Conservation (phyloP, 441 rosid species). For the Cnidoscolus chayamansa region DNA sequence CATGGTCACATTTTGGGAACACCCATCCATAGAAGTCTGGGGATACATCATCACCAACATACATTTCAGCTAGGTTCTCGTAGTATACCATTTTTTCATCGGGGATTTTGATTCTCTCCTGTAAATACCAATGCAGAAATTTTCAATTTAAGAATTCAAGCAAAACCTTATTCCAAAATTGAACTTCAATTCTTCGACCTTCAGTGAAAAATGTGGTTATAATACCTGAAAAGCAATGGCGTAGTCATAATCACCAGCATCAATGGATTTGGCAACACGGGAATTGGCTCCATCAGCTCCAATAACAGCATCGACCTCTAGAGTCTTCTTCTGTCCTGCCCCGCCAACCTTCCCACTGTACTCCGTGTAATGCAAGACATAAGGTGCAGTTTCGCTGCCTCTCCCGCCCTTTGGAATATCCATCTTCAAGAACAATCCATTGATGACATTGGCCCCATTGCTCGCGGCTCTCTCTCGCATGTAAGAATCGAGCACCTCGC, state of each 20-base stretch:
- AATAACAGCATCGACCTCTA: constrained; percentile 88
- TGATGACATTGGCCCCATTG: constrained; percentile 70
- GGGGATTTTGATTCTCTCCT: constrained; percentile 85
- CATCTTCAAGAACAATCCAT: constrained; percentile 80
- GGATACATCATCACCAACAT: constrained; percentile 90
- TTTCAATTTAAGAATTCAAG: background rate
- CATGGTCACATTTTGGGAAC: constrained; percentile 92
- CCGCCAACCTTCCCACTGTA: constrained; percentile 63
- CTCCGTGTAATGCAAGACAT: constrained; percentile 72
- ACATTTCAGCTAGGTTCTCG: constrained; percentile 84
- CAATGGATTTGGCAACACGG: constrained; percentile 79
- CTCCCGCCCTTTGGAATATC: constrained; percentile 48
- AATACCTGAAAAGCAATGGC: constrained; percentile 91
- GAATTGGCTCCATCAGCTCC: constrained; percentile 97
- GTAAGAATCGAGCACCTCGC: constrained; percentile 71
- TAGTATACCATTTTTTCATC: constrained; percentile 86
- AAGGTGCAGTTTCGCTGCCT: constrained; percentile 38
- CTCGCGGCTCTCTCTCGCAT: constrained; percentile 67
- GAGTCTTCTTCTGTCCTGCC: constrained; percentile 61
- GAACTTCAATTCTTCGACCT: background rate
- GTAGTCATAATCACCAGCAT: constrained; percentile 84
- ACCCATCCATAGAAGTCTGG: constrained; percentile 97
- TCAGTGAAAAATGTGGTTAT: background rate
- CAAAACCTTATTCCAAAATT: background rate
- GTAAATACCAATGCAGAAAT: constrained; percentile 11